These are phyloP conservation scores for Chondrostereum purpureum DNA, from an alignment of 1,284 basidiomycete species.

Conservation along the genomic window DNA sequence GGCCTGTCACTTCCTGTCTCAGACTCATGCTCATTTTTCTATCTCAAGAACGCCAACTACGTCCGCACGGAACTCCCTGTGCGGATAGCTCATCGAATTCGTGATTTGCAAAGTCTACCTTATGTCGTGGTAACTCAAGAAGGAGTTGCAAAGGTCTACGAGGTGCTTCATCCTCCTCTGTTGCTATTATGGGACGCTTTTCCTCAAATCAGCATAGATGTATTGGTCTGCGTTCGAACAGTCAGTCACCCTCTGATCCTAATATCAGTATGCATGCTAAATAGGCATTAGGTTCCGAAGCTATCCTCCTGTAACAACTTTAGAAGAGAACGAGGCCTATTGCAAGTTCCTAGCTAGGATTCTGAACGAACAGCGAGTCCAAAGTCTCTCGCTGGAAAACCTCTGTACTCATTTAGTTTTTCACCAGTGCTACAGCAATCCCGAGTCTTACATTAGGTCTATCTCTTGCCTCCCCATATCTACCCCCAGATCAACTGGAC, in stretches of 20 bases:
- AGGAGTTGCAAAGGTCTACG: constrained; percentile 78
- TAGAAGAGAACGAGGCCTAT: constrained; percentile 76
- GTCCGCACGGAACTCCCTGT: constrained; percentile 85
- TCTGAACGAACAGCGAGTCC: constrained; percentile 69
- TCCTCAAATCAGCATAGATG: constrained; percentile 35
- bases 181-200: constrained; percentile 2
- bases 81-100: constrained; percentile 81
- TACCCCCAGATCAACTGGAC: constrained; percentile 75
- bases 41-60: constrained; percentile 74
- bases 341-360: constrained; percentile 65
- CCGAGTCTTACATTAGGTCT: constrained; percentile 72
- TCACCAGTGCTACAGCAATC: constrained; percentile 66
- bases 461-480: constrained; percentile 71
- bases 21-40: constrained; percentile 3
- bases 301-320: constrained; percentile 67
- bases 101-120: constrained; percentile 82
- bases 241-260: constrained; percentile 35
- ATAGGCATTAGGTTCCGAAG: constrained; percentile 54
- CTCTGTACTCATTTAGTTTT: too few relatives aligned
- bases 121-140: constrained; percentile 88
- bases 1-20: constrained; percentile 12
- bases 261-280: constrained; percentile 11
- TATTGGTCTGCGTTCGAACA: constrained; percentile 82
- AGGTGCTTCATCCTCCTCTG: constrained; percentile 39
- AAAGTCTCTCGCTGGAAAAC: too few relatives aligned